phyloP scores from a whole-genome alignment of 148 eudicot genomes.

The Rhododendron mucronatum region DNA sequence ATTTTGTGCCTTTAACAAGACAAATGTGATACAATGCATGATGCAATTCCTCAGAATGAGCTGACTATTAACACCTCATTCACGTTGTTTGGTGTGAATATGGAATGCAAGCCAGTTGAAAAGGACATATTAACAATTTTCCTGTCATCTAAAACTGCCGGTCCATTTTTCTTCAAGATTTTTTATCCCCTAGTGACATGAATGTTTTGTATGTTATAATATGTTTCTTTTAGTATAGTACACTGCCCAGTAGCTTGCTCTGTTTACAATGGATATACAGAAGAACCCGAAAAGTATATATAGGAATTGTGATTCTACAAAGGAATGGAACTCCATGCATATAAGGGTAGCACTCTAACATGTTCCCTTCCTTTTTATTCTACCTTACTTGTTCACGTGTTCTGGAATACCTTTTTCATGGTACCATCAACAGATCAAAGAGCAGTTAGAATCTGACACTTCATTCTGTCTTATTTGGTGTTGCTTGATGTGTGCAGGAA shows the following conservation, averaged over 20 bases:
- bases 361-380: not conserved
- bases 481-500: slow-evolving; percentile 16
- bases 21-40: not conserved
- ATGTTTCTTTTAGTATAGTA: not conserved
- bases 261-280: not conserved
- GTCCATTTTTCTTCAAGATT: not conserved
- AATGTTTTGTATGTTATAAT: not conserved
- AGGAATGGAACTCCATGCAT: not conserved
- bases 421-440: not conserved
- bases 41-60: not conserved
- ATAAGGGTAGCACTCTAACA: not conserved
- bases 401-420: not conserved
- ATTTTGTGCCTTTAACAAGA: not conserved
- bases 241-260: not conserved
- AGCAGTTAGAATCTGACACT: not conserved
- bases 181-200: not conserved
- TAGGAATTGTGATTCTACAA: not conserved
- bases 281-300: not conserved
- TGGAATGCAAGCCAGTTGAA: not conserved
- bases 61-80: not conserved
- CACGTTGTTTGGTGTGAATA: not conserved
- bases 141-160: not conserved
- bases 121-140: not conserved
- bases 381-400: not conserved
- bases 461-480: not conserved